Conservation (phyloP, 768 basidiomycete species). For the Rhizopogon salebrosus region DNA sequence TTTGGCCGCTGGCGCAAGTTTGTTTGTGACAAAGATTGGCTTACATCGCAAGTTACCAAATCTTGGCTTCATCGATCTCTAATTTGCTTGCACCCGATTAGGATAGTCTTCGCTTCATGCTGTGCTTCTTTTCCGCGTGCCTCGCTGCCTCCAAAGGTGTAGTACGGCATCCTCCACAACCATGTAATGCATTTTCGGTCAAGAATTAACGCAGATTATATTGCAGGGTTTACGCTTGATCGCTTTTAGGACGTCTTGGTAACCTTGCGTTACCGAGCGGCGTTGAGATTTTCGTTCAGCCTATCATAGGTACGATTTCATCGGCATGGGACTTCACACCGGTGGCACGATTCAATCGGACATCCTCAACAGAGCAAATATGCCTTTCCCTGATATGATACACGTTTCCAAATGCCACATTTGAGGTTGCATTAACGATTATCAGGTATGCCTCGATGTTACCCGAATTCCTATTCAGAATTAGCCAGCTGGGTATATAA, state of each 20-base stretch:
- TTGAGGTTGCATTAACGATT: no score
- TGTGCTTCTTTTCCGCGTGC: slow-evolving; percentile 15
- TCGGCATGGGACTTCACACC: slow-evolving; percentile 7
- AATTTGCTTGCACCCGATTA: slow-evolving; percentile 6
- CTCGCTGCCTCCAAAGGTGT: slow-evolving; percentile 6
- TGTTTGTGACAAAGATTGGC: not conserved
- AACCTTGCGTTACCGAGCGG: not conserved
- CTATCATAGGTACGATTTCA: slow-evolving; percentile 15
- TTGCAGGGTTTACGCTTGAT: not conserved
- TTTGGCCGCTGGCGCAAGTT: not conserved
- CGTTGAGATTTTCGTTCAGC: not conserved
- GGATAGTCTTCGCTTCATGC: slow-evolving; percentile 1
- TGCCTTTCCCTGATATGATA: slow-evolving; percentile 2
- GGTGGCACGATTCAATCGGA: slow-evolving; percentile 19
- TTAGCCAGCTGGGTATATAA: not conserved
- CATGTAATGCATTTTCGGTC: not conserved
- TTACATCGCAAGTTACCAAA: no score
- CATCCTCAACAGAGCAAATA: not conserved
- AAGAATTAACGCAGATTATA: not conserved
- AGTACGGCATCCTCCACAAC: no score
- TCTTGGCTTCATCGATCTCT: not conserved
- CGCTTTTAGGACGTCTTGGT: not conserved
- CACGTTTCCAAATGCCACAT: not conserved
- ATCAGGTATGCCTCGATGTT: not conserved
- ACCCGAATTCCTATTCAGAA: not conserved